These are phyloP conservation scores for Huntiella bhutanensis DNA, from an alignment of 2,329 filamentous ascomycete genomes.

Conservation along the genomic window DNA sequence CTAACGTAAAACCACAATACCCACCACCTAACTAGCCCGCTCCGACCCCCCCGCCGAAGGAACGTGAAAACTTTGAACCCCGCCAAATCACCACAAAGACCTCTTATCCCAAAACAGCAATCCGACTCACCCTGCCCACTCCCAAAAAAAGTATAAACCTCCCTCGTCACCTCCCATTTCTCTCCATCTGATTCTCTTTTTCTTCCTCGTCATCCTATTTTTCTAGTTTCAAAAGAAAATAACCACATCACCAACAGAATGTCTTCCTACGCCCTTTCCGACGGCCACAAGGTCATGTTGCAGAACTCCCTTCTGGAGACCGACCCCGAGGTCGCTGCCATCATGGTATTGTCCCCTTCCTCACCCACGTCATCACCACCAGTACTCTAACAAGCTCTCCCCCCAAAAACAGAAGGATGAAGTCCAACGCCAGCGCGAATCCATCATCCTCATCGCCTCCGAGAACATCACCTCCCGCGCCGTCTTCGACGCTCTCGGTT, in stretches of 20 bases:
- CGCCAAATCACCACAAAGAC: background rate
- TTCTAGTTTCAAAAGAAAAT: conserved; percentile 1
- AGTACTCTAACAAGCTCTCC: conserved; percentile 7
- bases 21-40: too few relatives aligned
- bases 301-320: conserved; percentile 83
- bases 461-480: conserved; percentile 98
- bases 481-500: conserved; percentile 92
- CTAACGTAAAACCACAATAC: too few relatives aligned
- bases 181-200: background rate
- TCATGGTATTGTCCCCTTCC: conserved; percentile 54
- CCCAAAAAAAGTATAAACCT: too few relatives aligned
- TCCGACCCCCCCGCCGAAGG: too few relatives aligned
- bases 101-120: too few relatives aligned
- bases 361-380: background rate
- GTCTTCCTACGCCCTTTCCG: conserved; percentile 32
- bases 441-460: conserved; percentile 94
- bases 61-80: background rate
- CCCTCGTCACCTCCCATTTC: background rate
- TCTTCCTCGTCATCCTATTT: background rate
- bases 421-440: conserved; percentile 93
- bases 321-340: conserved; percentile 84
- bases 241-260: conserved; percentile 18
- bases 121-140: too few relatives aligned
- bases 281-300: conserved; percentile 56
- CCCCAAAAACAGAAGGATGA: conserved; percentile 50